A percentile compares a stretch with the other conserved stretches of the same genome.
Evolutionary conservation across 352 stramenopile species (phyloP).

Genomic region (Lagenidium giganteum): DNA sequence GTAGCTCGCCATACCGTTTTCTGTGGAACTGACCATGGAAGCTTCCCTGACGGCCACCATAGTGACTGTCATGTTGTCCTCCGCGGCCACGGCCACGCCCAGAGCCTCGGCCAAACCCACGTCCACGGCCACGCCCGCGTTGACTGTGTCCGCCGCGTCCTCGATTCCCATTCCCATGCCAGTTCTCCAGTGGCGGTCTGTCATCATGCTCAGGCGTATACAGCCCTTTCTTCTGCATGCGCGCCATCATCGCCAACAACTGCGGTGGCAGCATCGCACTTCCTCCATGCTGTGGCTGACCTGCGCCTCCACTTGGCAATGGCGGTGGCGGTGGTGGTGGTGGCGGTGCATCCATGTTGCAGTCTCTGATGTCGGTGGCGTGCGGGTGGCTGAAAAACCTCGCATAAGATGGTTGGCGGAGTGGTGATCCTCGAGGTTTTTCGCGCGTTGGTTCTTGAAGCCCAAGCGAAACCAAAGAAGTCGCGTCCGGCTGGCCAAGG

Average conservation of each 20-base stretch:
- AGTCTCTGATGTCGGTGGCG: too few relatives aligned
- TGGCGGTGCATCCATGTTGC: conserved; percentile 4
- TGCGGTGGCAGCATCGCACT: conserved; percentile 28
- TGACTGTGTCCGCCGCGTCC: conserved; percentile 16
- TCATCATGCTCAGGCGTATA: conserved; percentile 1
- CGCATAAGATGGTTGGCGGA: too few relatives aligned
- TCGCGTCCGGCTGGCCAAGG: too few relatives aligned
- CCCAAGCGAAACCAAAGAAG: too few relatives aligned
- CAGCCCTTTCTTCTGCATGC: conserved; percentile 22
- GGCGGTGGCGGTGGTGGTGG: conserved; percentile 16
- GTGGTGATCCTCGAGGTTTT: too few relatives aligned
- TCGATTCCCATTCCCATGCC: conserved; percentile 9
- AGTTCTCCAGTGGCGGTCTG: conserved; percentile 9
- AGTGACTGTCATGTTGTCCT: conserved; percentile 4
- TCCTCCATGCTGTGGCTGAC: neutral
- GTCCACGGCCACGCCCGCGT: too few relatives aligned
- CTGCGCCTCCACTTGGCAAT: conserved; percentile 1
- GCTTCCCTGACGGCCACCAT: neutral
- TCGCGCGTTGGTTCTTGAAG: too few relatives aligned
- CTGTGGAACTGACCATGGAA: conserved; percentile 27
- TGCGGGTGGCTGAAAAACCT: too few relatives aligned
- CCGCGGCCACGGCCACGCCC: conserved; percentile 9
- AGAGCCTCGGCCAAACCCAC: neutral
- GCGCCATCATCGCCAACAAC: conserved; percentile 45
- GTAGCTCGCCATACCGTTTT: conserved; percentile 27